Conservation (phyloP, 768 basidiomycete species). For the Panaeolus cyanescens region DNA sequence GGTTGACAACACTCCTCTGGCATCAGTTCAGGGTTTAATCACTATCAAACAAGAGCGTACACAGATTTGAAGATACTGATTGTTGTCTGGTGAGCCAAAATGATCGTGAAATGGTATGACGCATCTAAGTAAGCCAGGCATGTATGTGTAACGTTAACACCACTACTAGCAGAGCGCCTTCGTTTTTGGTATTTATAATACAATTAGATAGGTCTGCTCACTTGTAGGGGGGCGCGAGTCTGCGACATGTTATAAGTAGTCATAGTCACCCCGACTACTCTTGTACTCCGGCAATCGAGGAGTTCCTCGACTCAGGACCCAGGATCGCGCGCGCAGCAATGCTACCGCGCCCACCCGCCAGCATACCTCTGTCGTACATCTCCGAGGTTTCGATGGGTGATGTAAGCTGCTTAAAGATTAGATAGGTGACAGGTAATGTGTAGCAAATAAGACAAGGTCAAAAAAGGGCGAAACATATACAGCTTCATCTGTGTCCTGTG, state of each 20-base stretch:
- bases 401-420: neutral
- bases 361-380: neutral
- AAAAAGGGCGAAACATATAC: neutral
- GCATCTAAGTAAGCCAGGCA: too few relatives aligned
- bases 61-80: too few relatives aligned
- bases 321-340: neutral
- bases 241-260: neutral
- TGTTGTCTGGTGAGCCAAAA: too few relatives aligned
- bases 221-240: neutral
- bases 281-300: neutral
- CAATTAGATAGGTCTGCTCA: neutral
- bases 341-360: neutral
- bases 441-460: neutral
- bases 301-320: neutral
- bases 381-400: neutral
- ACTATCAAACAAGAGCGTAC: too few relatives aligned
- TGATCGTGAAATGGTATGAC: too few relatives aligned
- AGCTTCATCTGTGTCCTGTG: neutral
- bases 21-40: too few relatives aligned
- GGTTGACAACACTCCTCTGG: too few relatives aligned
- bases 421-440: neutral
- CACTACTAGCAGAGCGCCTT: too few relatives aligned
- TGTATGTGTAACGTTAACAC: too few relatives aligned
- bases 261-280: neutral
- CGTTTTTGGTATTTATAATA: too few relatives aligned